Conservation (phyloP, 805 yeast species). For the Brettanomyces bruxellensis region DNA sequence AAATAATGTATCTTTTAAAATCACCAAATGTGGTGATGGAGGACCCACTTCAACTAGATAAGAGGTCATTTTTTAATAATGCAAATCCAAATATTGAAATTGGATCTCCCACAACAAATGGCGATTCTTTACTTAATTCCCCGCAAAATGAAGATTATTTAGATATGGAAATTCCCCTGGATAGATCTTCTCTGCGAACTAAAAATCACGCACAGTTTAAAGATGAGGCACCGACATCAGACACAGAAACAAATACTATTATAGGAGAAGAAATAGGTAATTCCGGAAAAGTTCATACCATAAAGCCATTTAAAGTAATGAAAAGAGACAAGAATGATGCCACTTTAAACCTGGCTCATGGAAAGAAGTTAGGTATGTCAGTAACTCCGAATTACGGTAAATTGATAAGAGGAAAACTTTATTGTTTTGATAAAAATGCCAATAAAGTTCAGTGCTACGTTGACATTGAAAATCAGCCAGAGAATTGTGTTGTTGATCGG, state of each 20-base stretch:
- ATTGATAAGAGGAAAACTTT: conserved; percentile 6
- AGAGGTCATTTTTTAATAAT: conserved; percentile 5
- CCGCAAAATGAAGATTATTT: conserved; percentile 4
- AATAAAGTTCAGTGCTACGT: conserved; percentile 15
- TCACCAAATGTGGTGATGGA: conserved; percentile 25
- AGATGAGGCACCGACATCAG: background rate
- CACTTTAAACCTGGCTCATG: no score
- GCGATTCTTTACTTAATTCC: background rate
- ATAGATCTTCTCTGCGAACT: background rate
- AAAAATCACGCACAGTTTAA: background rate
- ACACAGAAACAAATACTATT: background rate
- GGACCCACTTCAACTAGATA: conserved; percentile 17
- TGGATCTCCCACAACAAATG: background rate
- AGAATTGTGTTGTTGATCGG: background rate
- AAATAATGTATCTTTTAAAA: conserved; percentile 26
- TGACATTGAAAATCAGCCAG: conserved; percentile 3
- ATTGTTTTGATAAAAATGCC: conserved; percentile 13
- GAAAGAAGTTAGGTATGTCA: background rate
- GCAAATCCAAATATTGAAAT: background rate
- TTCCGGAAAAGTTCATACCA: background rate
- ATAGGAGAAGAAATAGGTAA: background rate
- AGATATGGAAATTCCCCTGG: conserved; percentile 2
- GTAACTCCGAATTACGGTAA: conserved; percentile 4
- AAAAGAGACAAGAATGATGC: background rate
- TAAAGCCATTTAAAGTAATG: background rate